Evolutionary conservation across 1,139 yeast genomes (phyloP).

Genomic region (Saccharomycopsis hybrid): DNA sequence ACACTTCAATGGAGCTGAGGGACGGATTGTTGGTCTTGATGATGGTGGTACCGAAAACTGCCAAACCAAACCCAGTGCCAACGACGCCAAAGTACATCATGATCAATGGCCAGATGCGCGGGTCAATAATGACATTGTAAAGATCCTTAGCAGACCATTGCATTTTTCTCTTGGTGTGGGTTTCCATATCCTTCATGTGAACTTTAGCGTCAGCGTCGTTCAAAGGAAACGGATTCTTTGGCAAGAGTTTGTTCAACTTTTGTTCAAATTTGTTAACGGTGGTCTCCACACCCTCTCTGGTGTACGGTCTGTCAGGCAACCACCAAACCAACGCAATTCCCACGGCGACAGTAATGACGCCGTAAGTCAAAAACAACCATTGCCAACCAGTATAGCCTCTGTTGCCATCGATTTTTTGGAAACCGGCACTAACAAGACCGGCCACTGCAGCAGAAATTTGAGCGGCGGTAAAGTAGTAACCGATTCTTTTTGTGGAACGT

Average conservation of each 20-base stretch:
- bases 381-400: slow-evolving; percentile 78
- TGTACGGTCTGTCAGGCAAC: slow-evolving; percentile 67
- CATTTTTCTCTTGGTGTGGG: slow-evolving; percentile 37
- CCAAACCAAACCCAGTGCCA: slow-evolving; percentile 81
- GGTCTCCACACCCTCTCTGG: slow-evolving; percentile 3
- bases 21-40: slow-evolving; percentile 58
- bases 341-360: slow-evolving; percentile 58
- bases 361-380: slow-evolving; percentile 80
- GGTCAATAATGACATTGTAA: slow-evolving; percentile 48
- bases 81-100: slow-evolving; percentile 94
- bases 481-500: slow-evolving; percentile 71
- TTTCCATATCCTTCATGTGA: slow-evolving; percentile 60
- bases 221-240: slow-evolving; percentile 35
- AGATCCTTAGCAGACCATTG: slow-evolving; percentile 62
- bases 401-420: slow-evolving; percentile 71
- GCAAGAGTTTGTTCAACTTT: slow-evolving; percentile 16
- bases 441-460: slow-evolving; percentile 83
- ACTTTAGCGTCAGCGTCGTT: slow-evolving; percentile 44
- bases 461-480: slow-evolving; percentile 88
- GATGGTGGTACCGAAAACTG: slow-evolving; percentile 82
- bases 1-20: slow-evolving; percentile 61
- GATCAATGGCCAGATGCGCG: slow-evolving; percentile 71
- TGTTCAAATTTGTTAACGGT: slow-evolving; percentile 6
- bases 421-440: slow-evolving; percentile 81
- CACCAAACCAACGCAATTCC: slow-evolving; percentile 72